Percentiles rank a stretch among this genome's conserved stretches.
phyloP scores from a whole-genome alignment of 768 basidiomycete species.

The Boletus insuetus region DNA sequence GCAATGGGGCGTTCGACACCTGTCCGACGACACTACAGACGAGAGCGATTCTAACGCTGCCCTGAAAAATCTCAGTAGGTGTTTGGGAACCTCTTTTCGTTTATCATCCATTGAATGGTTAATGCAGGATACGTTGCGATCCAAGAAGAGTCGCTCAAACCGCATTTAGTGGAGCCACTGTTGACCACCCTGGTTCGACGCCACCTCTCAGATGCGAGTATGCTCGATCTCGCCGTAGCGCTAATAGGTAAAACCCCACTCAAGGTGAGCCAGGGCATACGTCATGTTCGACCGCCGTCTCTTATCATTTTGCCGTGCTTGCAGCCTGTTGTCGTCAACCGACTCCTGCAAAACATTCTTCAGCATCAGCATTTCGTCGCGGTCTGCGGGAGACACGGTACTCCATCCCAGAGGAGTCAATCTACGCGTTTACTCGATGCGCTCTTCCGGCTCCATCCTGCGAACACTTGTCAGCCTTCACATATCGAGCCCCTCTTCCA shows the following conservation, averaged over 20 bases:
- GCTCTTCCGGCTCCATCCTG: conserved; percentile 74
- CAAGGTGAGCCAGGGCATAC: conserved; percentile 50
- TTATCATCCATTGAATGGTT: background rate
- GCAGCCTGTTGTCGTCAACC: conserved; percentile 70
- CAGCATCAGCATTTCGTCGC: conserved; percentile 65
- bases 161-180: conserved; percentile 69
- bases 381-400: conserved; percentile 32
- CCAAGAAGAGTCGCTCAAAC: conserved; percentile 33
- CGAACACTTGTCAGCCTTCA: conserved; percentile 80
- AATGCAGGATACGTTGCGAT: conserved; percentile 12
- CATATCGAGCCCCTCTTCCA: conserved; percentile 76
- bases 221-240: conserved; percentile 43
- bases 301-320: background rate
- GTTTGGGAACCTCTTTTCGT: background rate
- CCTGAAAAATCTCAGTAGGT: conserved; percentile 41
- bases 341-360: conserved; percentile 70
- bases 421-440: conserved; percentile 56
- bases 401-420: conserved; percentile 38
- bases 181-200: conserved; percentile 61
- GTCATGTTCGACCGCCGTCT: background rate
- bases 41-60: conserved; percentile 19
- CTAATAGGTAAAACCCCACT: conserved; percentile 44
- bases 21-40: conserved; percentile 36
- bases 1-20: conserved; percentile 50
- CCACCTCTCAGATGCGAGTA: conserved; percentile 43